Conservation (phyloP, 371 early-diverging fungal genomes). For the Rhizopus microsporus region DNA sequence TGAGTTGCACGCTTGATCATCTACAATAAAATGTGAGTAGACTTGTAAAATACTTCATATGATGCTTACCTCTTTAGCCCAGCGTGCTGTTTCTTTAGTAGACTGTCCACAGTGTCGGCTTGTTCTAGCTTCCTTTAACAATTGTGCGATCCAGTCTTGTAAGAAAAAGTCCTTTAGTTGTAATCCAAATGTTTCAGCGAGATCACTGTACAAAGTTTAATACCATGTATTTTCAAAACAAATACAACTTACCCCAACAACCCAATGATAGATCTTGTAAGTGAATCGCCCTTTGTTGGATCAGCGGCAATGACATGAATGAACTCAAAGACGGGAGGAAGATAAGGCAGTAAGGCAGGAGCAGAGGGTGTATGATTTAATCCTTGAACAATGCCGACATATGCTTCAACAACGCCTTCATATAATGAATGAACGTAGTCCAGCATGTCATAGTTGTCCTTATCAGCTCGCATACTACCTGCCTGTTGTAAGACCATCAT, state of each 20-base stretch:
- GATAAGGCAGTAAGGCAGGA: constrained; percentile 59
- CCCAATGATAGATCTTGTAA: constrained; percentile 78
- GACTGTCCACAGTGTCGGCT: constrained; percentile 58
- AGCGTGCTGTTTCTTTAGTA: constrained; percentile 80
- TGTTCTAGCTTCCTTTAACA: constrained; percentile 77
- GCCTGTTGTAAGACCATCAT: constrained; percentile 90
- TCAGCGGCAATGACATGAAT: constrained; percentile 66
- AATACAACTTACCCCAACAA: constrained; percentile 65
- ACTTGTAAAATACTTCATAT: not conserved
- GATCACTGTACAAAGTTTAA: constrained; percentile 45
- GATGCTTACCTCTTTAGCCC: constrained; percentile 66
- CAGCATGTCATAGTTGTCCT: constrained; percentile 71
- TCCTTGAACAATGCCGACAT: constrained; percentile 94
- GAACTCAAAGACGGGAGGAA: constrained; percentile 77
- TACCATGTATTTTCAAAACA: not conserved
- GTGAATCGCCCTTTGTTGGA: constrained; percentile 58
- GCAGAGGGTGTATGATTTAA: constrained; percentile 68
- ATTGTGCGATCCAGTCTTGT: constrained; percentile 63
- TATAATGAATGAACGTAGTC: constrained; percentile 85
- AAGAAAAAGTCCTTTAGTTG: constrained; percentile 64
- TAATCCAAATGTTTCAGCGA: constrained; percentile 79
- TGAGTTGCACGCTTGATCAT: constrained; percentile 33
- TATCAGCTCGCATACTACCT: constrained; percentile 64
- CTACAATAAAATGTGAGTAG: constrained; percentile 11
- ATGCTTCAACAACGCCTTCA: constrained; percentile 92